Base-by-base conservation (phyloP, 257 asterid genomes). In the Solanum pennellii region DNA sequence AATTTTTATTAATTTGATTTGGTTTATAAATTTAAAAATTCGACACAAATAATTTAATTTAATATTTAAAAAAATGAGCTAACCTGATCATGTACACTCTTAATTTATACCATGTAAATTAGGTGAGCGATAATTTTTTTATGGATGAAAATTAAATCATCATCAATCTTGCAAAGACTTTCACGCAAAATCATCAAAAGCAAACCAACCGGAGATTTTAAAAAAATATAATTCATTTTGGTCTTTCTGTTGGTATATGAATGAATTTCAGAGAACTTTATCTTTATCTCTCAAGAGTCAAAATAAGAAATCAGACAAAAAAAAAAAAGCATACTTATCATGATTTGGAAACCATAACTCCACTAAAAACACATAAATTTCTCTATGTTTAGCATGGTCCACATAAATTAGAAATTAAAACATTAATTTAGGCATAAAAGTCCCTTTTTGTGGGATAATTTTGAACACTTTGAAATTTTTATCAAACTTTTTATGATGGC, bases 81-180 rank as follows among this genome's bases (percentile, higher is more conserved):
- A 41, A 2, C 44, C 44, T 3, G 3, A 0, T 9, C 0, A 9
- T 41, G 0, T 41, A 9, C 0, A 5, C 60, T 3, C 12, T 3
- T 41, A 41, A 41, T 1, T 41, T 41, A 3, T 41, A 9, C 12
- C 4, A 41, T 9, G 14, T 44, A 4, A 6, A 60, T 16, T 66
- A 12, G 5, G 37, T 27, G 14, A 4, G 37, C 7, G 2, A 12
- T 7, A 72, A 33, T 15, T 16, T 16, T 71, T 33, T 71, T 71
- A 16, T 71, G 12, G 44, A 33, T 71, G 25, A 16, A 71, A 71
- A 71, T 31, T 16, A 71, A 6, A 71, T 71, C 44, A 33, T 72
- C 25, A 18, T 33, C 45, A 25, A 72, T 9, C 42, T 16, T 72
- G 79, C 25, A 39, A 33, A 33, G 15, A 72, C 9, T 9, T 72